These are phyloP conservation scores for Blepharisma undulans DNA, from an alignment of 169 alveolate species.

Conservation along the genomic window DNA sequence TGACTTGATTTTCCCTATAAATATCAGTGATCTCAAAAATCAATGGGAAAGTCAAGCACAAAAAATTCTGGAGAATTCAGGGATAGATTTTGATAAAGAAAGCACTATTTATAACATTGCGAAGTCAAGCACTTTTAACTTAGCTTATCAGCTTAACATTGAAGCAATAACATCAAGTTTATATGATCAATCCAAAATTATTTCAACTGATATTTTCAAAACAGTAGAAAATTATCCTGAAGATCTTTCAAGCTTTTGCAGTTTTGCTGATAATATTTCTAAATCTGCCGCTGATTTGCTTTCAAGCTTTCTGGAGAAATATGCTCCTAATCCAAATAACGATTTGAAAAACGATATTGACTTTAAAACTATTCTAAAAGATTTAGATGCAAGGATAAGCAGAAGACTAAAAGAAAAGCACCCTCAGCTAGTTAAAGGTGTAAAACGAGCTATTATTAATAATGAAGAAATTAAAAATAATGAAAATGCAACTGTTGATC, in stretches of 20 bases:
- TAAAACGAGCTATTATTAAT: neutral
- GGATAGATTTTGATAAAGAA: neutral
- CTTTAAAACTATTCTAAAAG: neutral
- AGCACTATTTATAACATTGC: neutral
- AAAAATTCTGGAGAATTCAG: neutral
- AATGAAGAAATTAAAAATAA: neutral
- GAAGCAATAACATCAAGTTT: neutral
- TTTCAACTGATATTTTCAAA: neutral
- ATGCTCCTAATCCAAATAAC: neutral
- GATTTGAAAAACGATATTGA: neutral
- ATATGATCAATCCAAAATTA: neutral
- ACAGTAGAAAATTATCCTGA: neutral
- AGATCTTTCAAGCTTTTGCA: neutral
- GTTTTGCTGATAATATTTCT: neutral
- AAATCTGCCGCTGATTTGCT: neutral
- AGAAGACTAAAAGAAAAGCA: neutral
- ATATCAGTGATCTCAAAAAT: neutral
- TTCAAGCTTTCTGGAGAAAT: neutral
- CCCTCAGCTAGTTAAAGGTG: neutral
- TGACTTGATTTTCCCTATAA: neutral
- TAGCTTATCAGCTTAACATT: neutral
- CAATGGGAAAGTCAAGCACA: neutral
- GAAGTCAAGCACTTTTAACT: neutral
- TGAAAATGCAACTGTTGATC: neutral
- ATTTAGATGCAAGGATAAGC: neutral